Percentiles rank a stretch among this genome's conserved stretches.
These are phyloP conservation scores for Neonectria sp. DNA, from an alignment of 2,329 filamentous ascomycete genomes.

Conservation along the genomic window DNA sequence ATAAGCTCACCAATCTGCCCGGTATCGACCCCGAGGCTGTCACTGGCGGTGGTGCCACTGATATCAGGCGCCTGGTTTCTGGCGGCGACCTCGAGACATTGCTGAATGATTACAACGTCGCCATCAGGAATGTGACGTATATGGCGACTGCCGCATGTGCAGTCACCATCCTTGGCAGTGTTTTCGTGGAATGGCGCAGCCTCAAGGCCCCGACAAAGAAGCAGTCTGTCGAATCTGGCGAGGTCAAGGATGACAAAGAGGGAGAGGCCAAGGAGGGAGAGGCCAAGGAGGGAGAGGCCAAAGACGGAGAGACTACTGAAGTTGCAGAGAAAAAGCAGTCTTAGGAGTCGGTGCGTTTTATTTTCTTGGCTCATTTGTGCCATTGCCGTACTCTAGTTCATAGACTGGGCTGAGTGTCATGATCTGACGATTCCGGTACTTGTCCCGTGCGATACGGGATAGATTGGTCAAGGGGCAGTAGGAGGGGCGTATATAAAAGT, in stretches of 20 bases:
- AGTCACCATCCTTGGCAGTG: conserved; percentile 50
- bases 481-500: too few species aligned
- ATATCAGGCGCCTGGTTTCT: conserved; percentile 56
- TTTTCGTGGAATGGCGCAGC: conserved; percentile 43
- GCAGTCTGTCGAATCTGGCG: background rate
- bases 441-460: background rate
- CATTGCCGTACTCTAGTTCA: too few species aligned
- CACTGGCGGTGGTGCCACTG: conserved; percentile 69
- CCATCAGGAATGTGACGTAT: background rate
- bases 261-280: too few species aligned
- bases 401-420: too few species aligned
- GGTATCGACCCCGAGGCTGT: conserved; percentile 51
- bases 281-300: background rate
- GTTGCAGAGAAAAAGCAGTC: background rate
- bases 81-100: background rate
- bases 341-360: background rate
- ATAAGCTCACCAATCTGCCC: conserved; percentile 55
- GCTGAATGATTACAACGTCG: background rate
- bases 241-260: background rate
- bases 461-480: too few species aligned
- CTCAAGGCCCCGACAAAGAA: background rate
- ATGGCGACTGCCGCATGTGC: conserved; percentile 50
- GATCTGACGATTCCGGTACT: background rate
- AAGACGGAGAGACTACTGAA: background rate
- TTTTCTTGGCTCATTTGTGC: too few species aligned